phyloP scores from a whole-genome alignment of 805 yeast species.

The Candida argentea region DNA sequence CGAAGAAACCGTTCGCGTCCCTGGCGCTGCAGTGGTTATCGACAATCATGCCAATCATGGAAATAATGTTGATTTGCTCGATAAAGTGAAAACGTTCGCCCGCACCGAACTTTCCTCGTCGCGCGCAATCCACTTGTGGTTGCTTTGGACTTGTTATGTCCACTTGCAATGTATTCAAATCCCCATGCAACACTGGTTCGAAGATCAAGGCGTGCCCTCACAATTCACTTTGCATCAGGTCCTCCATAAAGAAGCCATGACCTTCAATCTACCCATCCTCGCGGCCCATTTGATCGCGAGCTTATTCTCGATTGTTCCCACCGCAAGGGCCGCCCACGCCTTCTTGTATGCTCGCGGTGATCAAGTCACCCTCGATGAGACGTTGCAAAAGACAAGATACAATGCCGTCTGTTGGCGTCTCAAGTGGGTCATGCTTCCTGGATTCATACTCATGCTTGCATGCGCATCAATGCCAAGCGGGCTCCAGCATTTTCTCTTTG shows the following conservation, averaged over 20 bases:
- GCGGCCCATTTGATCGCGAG: not conserved
- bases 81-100: not conserved
- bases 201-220: no score
- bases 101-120: no score
- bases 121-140: slow-evolving; percentile 6
- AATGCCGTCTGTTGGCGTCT: no score
- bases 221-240: not conserved
- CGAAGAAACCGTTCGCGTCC: slow-evolving; percentile 1
- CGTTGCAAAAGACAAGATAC: no score
- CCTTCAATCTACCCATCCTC: no score
- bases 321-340: not conserved
- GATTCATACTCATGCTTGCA: not conserved
- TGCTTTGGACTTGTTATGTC: slow-evolving; percentile 10
- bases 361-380: not conserved
- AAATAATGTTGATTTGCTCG: not conserved
- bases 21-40: not conserved
- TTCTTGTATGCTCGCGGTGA: not conserved
- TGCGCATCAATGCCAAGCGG: not conserved
- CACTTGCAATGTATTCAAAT: slow-evolving; percentile 14
- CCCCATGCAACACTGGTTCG: slow-evolving; percentile 8
- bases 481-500: not conserved
- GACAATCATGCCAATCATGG: not conserved
- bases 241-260: not conserved
- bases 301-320: not conserved
- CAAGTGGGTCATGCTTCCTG: no score